Evolutionary conservation across 257 asterid genomes (phyloP).

Genomic region (Solanum corneliomulleri): DNA sequence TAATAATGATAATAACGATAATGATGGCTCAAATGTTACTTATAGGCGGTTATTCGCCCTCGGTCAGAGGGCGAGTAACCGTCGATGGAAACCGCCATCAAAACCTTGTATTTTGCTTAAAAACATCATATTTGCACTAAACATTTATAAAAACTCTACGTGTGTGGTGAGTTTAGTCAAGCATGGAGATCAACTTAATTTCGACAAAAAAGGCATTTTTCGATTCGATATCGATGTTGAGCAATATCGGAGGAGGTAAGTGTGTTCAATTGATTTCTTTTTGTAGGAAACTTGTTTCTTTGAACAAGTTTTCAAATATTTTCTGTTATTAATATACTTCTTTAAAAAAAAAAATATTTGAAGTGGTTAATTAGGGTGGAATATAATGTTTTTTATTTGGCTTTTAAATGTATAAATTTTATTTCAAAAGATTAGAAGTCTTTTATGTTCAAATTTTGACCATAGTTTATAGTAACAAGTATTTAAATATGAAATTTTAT

Average conservation of each 20-base stretch:
- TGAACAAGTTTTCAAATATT: no score
- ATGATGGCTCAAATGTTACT: slow-evolving; percentile 9
- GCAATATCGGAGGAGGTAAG: background rate
- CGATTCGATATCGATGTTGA: slow-evolving; percentile 39
- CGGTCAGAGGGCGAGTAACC: slow-evolving; percentile 35
- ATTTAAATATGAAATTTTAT: no score
- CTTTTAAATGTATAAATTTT: no score
- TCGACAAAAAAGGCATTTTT: slow-evolving; percentile 25
- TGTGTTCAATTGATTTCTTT: background rate
- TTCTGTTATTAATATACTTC: no score
- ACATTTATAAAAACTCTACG: slow-evolving; percentile 10
- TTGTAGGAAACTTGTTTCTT: background rate
- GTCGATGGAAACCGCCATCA: slow-evolving; percentile 26
- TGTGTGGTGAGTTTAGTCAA: slow-evolving; percentile 9
- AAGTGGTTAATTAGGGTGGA: no score
- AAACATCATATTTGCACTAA: slow-evolving; percentile 38
- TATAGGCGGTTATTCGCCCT: slow-evolving; percentile 43
- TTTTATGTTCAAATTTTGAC: no score
- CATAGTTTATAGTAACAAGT: no score
- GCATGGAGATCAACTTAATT: slow-evolving; percentile 22
- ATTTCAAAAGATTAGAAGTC: no score
- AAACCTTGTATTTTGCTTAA: slow-evolving; percentile 39
- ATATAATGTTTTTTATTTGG: no score
- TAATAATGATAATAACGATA: background rate
- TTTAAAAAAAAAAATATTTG: accelerated